Percentiles rank a stretch among this genome's conserved stretches.
These are phyloP conservation scores for Aspergillus heteromorphus DNA, from an alignment of 495 filamentous ascomycete species.

Conservation along the genomic window DNA sequence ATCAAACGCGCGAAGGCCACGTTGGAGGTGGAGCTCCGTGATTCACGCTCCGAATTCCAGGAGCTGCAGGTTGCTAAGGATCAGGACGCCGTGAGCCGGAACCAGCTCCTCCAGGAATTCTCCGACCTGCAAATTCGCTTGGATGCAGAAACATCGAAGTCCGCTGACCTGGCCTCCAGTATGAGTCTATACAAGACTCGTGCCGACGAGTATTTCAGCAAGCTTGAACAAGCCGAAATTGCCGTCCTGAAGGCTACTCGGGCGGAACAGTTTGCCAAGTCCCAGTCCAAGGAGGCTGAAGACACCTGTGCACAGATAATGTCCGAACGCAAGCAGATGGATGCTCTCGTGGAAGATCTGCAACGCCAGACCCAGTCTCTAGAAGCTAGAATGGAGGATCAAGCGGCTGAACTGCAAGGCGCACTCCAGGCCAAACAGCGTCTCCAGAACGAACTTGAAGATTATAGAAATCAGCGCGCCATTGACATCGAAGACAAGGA, in stretches of 20 bases:
- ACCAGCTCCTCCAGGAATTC: conserved; percentile 86
- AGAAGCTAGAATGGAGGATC: conserved; percentile 87
- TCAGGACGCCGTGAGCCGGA: conserved; percentile 76
- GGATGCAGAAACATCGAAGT: conserved; percentile 80
- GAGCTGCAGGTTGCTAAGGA: conserved; percentile 72
- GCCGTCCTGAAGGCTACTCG: conserved; percentile 86
- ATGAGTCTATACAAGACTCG: conserved; percentile 86
- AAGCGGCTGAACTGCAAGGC: conserved; percentile 80
- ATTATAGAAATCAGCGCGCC: conserved; percentile 89
- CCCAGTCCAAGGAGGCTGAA: conserved; percentile 83
- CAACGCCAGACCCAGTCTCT: conserved; percentile 83
- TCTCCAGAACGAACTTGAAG: conserved; percentile 95
- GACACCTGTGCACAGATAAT: conserved; percentile 86
- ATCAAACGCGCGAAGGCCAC: conserved; percentile 71
- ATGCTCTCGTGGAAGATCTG: conserved; percentile 81
- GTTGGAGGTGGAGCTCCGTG: conserved; percentile 85
- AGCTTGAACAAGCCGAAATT: conserved; percentile 95
- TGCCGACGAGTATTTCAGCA: conserved; percentile 95
- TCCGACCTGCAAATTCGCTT: conserved; percentile 90
- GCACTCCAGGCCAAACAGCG: conserved; percentile 89
- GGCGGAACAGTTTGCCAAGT: conserved; percentile 89
- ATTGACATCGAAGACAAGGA: conserved; percentile 98
- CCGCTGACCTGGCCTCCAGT: conserved; percentile 76
- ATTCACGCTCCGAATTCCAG: conserved; percentile 75
- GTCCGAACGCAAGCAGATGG: conserved; percentile 88